A percentile compares a stretch with the other conserved stretches of the same genome.
These are phyloP conservation scores for Teunomyces pallodes DNA, from an alignment of 805 yeast genomes.

Conservation along the genomic window DNA sequence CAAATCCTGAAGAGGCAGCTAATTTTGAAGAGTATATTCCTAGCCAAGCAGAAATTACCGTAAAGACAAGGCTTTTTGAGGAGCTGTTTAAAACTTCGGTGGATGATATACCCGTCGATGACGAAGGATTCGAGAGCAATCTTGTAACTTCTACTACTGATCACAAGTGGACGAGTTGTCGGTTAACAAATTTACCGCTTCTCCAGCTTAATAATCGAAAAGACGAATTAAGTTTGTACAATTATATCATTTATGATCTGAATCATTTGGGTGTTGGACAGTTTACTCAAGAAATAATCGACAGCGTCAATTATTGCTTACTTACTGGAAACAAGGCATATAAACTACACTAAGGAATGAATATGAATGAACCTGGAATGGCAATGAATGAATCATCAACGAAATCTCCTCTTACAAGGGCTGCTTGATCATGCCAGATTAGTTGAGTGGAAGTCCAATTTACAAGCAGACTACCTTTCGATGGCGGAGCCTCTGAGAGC, in stretches of 20 bases:
- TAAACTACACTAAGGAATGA: constrained; percentile 6
- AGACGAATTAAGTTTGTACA: constrained; percentile 31
- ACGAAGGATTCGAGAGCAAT: background rate
- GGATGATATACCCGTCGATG: constrained; percentile 12
- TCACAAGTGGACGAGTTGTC: constrained; percentile 39
- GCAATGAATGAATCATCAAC: constrained; percentile 23
- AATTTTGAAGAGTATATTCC: constrained; percentile 9
- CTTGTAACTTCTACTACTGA: constrained; percentile 25
- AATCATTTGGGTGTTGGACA: constrained; percentile 8
- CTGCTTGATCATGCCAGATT: constrained; percentile 27
- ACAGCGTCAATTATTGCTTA: constrained; percentile 30
- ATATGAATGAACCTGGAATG: constrained; percentile 21
- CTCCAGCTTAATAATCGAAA: constrained; percentile 29
- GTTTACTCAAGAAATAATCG: constrained; percentile 15
- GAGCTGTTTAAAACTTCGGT: constrained; percentile 27
- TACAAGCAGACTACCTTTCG: constrained; percentile 18
- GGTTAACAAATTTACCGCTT: constrained; percentile 35
- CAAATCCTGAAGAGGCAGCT: background rate
- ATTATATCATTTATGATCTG: constrained; percentile 21
- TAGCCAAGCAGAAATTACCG: constrained; percentile 17
- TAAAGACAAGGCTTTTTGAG: constrained; percentile 29
- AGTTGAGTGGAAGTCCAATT: constrained; percentile 33
- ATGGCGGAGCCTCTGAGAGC: constrained; percentile 46
- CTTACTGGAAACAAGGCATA: constrained; percentile 37
- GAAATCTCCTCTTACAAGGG: constrained; percentile 21